Base-by-base conservation (phyloP, 1,284 basidiomycete genomes). In the Chalciporus sp. region DNA sequence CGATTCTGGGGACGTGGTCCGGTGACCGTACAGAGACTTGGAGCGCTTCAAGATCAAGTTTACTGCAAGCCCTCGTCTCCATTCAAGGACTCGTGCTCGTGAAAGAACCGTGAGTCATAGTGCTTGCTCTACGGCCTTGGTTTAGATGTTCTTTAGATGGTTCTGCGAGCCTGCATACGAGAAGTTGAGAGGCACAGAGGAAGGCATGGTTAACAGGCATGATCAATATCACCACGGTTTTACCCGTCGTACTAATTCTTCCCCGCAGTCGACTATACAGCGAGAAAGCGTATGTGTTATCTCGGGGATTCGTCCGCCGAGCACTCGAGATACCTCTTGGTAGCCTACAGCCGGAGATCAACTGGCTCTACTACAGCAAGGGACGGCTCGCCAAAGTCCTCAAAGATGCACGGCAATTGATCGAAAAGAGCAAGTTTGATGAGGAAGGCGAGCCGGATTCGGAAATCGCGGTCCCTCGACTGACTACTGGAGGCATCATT, bases 11-110 rank as follows among this genome's bases (percentile, higher is more conserved):
- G 17, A 97, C 94, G 0, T 98, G 94, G 94, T 82, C 85, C 1
- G 94, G 95, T 5, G 94, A 95, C 65, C 84, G 79, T 68, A 90
- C 81, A 61, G 94, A 96, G 72, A 86, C 83, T 7, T 95, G 93
- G 93, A 92, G 76, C 68, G 78, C 91, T 53, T 79, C 82, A 60
- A 83, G 81, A 56, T 95, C 92, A 2, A 95, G 92, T 10, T 75
- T 98, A 37, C 80, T 98, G 7, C 95, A 98, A 72, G 92, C 93
- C 0, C 85, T 97, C 52, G 92, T 98, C 14, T 95, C 93, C 14
- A 96, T 97, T 49, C 94, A 96, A 66, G 94, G 93, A 12, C 79
- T 97, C 12, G 95, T 98, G 9, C 80, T 98, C 7, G 94, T 96
- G 7, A 90, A 91, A 65, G 89, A 95, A 65, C 94, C 94, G 79